These are phyloP conservation scores for Cercophora samala DNA, from an alignment of 495 filamentous ascomycete species.

Conservation along the genomic window DNA sequence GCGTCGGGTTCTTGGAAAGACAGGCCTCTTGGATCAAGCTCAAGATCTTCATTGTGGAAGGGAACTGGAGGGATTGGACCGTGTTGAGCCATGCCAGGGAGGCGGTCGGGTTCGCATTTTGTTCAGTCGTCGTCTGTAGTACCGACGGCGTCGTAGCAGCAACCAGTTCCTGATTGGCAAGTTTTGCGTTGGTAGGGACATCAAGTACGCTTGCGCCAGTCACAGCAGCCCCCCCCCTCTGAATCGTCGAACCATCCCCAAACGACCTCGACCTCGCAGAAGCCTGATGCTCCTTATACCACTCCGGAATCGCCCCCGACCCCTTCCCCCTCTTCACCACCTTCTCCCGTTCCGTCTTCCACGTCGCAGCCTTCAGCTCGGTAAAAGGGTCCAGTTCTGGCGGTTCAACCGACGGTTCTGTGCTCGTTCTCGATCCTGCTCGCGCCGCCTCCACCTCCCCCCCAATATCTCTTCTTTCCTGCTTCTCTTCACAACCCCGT, in stretches of 20 bases:
- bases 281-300: not conserved
- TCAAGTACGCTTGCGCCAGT: not conserved
- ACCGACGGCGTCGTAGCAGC: too few relatives aligned
- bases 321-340: not conserved
- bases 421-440: not conserved
- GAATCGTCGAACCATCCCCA: not conserved
- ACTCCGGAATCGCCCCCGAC: not conserved
- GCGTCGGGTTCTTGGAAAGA: constrained; percentile 17
- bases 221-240: not conserved
- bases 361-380: not conserved
- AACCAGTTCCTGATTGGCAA: too few relatives aligned
- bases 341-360: not conserved
- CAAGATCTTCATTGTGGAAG: constrained; percentile 17
- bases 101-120: not conserved
- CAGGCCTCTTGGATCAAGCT: constrained; percentile 21
- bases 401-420: not conserved
- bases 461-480: not conserved
- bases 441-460: not conserved
- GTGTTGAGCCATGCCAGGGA: not conserved
- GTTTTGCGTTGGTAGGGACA: not conserved
- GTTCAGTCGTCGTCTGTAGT: not conserved
- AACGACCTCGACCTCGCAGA: not conserved
- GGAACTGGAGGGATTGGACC: not conserved
- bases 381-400: not conserved
- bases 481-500: not conserved